phyloP scores from a whole-genome alignment of 1,139 yeast species.

The Suhomyces atakaporum region DNA sequence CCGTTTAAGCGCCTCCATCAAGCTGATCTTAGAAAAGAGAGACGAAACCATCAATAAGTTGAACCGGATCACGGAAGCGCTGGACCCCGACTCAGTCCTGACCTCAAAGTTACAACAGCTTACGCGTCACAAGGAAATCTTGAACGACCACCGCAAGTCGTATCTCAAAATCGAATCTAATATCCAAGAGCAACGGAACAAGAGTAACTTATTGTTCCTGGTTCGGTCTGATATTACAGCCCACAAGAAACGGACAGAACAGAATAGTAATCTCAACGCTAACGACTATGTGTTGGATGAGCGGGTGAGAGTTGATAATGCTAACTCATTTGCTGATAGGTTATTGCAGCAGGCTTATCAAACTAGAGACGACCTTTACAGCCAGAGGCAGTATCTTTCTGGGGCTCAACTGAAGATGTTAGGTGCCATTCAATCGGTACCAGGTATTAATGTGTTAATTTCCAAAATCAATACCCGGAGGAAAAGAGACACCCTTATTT shows the following conservation, averaged over 20 bases:
- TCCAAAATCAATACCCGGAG: slow-evolving; percentile 84
- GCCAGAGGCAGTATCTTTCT: slow-evolving; percentile 67
- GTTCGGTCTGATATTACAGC: slow-evolving; percentile 77
- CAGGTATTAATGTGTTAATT: slow-evolving; percentile 79
- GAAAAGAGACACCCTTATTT: slow-evolving; percentile 82
- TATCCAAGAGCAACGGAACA: slow-evolving; percentile 73
- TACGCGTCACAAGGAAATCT: slow-evolving; percentile 76
- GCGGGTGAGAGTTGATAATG: slow-evolving; percentile 67
- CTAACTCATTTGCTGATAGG: slow-evolving; percentile 77
- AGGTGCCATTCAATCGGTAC: slow-evolving; percentile 64
- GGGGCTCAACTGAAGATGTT: slow-evolving; percentile 67
- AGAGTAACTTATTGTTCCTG: slow-evolving; percentile 68
- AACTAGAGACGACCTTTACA: slow-evolving; percentile 79
- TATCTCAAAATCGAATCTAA: slow-evolving; percentile 59
- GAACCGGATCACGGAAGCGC: slow-evolving; percentile 52
- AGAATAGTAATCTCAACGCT: slow-evolving; percentile 39
- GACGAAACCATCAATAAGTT: slow-evolving; percentile 35
- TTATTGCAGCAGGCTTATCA: slow-evolving; percentile 81
- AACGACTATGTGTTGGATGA: slow-evolving; percentile 79
- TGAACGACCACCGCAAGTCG: slow-evolving; percentile 69
- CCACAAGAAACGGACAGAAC: slow-evolving; percentile 45
- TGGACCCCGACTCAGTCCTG: slow-evolving; percentile 52
- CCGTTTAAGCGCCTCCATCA: slow-evolving; percentile 55
- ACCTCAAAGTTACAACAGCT: slow-evolving; percentile 80
- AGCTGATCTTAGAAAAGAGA: slow-evolving; percentile 35